A percentile compares a stretch with the other conserved stretches of the same genome.
These are phyloP conservation scores for Penstemon eatonii DNA, from an alignment of 257 asterid genomes.

Conservation along the genomic window DNA sequence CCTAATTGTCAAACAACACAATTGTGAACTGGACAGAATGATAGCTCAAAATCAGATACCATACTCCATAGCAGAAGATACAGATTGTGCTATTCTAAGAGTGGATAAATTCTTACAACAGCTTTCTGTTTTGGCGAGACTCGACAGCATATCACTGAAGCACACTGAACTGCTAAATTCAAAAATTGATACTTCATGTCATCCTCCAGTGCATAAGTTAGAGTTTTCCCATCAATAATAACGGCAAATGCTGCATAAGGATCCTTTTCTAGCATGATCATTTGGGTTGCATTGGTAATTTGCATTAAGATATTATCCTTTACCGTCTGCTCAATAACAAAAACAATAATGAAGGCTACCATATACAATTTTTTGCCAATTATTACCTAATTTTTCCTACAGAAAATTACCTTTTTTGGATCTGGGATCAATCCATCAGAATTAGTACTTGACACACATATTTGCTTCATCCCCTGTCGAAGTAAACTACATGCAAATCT, in stretches of 20 bases:
- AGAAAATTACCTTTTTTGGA: slow-evolving; percentile 56
- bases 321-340: slow-evolving; percentile 46
- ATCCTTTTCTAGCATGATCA: slow-evolving; percentile 79
- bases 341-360: slow-evolving; percentile 20
- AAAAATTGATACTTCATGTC: slow-evolving; percentile 76
- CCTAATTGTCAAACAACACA: slow-evolving; percentile 40
- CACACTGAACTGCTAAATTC: slow-evolving; percentile 84
- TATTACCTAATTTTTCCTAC: slow-evolving; percentile 24
- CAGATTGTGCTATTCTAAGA: no score
- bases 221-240: slow-evolving; percentile 91
- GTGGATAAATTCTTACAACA: slow-evolving; percentile 46
- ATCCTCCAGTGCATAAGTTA: slow-evolving; percentile 78
- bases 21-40: slow-evolving; percentile 19
- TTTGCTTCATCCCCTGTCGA: slow-evolving; percentile 97
- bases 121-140: slow-evolving; percentile 99
- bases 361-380: slow-evolving; percentile 24
- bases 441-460: slow-evolving; percentile 53
- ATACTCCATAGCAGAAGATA: neutral
- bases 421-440: slow-evolving; percentile 48
- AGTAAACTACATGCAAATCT: slow-evolving; percentile 96
- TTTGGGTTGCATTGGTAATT: slow-evolving; percentile 77
- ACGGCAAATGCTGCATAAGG: slow-evolving; percentile 96
- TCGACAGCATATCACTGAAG: slow-evolving; percentile 99
- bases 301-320: slow-evolving; percentile 75
- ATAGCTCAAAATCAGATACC: slow-evolving; percentile 19